Conservation (phyloP, 805 yeast species). For the Metschnikowia aberdeeniae region DNA sequence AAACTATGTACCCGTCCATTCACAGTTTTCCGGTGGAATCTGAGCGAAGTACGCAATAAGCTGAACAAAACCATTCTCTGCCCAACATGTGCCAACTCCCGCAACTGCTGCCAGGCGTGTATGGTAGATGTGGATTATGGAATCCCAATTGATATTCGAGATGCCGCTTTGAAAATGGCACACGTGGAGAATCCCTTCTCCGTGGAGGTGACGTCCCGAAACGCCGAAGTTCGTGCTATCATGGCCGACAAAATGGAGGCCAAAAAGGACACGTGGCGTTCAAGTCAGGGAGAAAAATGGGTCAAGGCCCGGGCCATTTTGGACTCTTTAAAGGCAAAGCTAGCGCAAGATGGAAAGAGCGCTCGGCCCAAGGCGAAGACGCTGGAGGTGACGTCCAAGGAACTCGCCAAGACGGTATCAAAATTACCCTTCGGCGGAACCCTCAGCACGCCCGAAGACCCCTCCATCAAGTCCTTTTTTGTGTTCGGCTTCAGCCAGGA, state of each 20-base stretch:
- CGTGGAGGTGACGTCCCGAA: conserved; percentile 25
- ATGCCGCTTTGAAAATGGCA: conserved; percentile 73
- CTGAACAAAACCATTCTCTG: conserved; percentile 69
- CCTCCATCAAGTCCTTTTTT: conserved; percentile 55
- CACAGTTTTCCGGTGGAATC: conserved; percentile 74
- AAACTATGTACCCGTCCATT: conserved; percentile 82
- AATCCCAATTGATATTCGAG: conserved; percentile 74
- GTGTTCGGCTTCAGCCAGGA: conserved; percentile 69
- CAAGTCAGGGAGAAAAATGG: conserved; percentile 12
- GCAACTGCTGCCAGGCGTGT: conserved; percentile 86
- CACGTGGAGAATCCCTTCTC: conserved; percentile 27
- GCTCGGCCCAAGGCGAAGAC: conserved; percentile 18
- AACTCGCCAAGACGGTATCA: conserved; percentile 39
- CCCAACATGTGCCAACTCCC: conserved; percentile 68
- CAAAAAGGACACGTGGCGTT: conserved; percentile 35
- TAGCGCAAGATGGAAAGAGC: conserved; percentile 15
- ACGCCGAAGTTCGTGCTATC: conserved; percentile 37
- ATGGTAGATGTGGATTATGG: conserved; percentile 78
- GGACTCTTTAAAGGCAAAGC: conserved; percentile 39
- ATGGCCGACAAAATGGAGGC: conserved; percentile 47
- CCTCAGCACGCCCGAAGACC: conserved; percentile 35
- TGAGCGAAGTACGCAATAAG: conserved; percentile 36
- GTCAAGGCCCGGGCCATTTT: conserved; percentile 49
- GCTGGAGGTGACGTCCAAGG: conserved; percentile 40
- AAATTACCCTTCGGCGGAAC: conserved; percentile 68